Evolutionary conservation across 495 filamentous ascomycete genomes (phyloP).

Genomic region (Pseudoneurospora amorphoporcata): DNA sequence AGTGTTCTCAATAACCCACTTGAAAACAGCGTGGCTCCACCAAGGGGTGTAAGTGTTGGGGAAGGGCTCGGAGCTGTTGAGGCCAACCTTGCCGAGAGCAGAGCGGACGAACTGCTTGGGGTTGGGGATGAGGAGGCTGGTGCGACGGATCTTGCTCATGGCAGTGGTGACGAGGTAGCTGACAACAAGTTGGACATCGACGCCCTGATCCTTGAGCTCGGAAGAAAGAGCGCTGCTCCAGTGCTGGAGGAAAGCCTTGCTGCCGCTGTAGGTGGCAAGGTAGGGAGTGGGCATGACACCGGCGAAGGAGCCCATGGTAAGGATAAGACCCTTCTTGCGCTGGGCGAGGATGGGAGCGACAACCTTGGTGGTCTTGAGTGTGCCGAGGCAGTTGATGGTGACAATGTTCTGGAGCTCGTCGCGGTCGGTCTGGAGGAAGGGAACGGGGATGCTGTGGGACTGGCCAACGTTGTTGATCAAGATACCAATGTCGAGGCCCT

Average conservation of each 20-base stretch:
- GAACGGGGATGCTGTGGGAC: conserved; percentile 83
- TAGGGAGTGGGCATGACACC: conserved; percentile 85
- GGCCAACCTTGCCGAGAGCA: conserved; percentile 71
- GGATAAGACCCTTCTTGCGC: conserved; percentile 75
- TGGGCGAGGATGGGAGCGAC: conserved; percentile 75
- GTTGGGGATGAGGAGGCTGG: conserved; percentile 66
- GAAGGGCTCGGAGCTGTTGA: conserved; percentile 61
- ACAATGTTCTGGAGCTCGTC: conserved; percentile 82
- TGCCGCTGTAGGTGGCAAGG: conserved; percentile 92
- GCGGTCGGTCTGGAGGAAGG: conserved; percentile 68
- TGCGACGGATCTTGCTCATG: conserved; percentile 86
- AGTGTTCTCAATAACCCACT: conserved; percentile 68
- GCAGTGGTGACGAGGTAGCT: conserved; percentile 87
- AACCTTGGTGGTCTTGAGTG: conserved; percentile 74
- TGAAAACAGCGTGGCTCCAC: conserved; percentile 83
- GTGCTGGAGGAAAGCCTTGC: conserved; percentile 95
- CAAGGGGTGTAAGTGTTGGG: conserved; percentile 81
- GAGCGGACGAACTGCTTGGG: conserved; percentile 73
- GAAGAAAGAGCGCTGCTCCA: conserved; percentile 83
- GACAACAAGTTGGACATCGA: conserved; percentile 78
- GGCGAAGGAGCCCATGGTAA: conserved; percentile 96
- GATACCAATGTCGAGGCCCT: conserved; percentile 70
- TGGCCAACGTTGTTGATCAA: conserved; percentile 96
- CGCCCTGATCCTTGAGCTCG: conserved; percentile 67
- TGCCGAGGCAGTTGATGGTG: conserved; percentile 86